These are phyloP conservation scores for Ophiostoma pallidulum DNA, from an alignment of 2,329 filamentous ascomycete genomes.

Conservation along the genomic window DNA sequence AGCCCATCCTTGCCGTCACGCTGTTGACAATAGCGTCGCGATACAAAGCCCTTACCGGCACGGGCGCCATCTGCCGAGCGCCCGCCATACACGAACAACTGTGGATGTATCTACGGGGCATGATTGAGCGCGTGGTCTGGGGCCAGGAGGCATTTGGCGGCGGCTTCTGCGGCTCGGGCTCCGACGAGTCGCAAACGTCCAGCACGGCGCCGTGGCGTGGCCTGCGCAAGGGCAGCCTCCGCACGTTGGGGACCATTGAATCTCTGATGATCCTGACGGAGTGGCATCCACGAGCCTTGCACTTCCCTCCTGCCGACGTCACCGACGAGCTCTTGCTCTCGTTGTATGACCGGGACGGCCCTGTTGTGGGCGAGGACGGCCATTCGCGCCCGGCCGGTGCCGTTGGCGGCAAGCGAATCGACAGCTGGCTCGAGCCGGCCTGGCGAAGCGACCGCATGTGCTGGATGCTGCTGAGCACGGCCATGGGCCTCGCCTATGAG, in stretches of 20 bases:
- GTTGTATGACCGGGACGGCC: conserved; percentile 41
- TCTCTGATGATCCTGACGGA: conserved; percentile 90
- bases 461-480: conserved; percentile 93
- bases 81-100: conserved; percentile 91
- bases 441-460: conserved; percentile 95
- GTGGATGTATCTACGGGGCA: conserved; percentile 87
- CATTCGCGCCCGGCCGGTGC: conserved; percentile 51
- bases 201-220: conserved; percentile 62
- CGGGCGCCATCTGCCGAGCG: conserved; percentile 72
- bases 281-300: conserved; percentile 90
- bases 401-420: conserved; percentile 73
- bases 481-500: conserved; percentile 83
- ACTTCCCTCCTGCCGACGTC: conserved; percentile 78
- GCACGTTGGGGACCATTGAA: conserved; percentile 89
- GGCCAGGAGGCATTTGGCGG: conserved; percentile 93
- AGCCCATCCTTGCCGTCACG: conserved; percentile 86
- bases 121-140: conserved; percentile 93
- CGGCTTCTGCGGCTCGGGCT: conserved; percentile 68
- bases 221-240: conserved; percentile 65
- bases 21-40: conserved; percentile 85
- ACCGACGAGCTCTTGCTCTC: conserved; percentile 60
- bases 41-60: conserved; percentile 69
- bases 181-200: conserved; percentile 50
- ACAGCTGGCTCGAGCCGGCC: conserved; percentile 92
- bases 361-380: conserved; percentile 31